These are phyloP conservation scores for Dactylonectria estremocensis DNA, from an alignment of 2,329 filamentous ascomycete genomes.

Conservation along the genomic window DNA sequence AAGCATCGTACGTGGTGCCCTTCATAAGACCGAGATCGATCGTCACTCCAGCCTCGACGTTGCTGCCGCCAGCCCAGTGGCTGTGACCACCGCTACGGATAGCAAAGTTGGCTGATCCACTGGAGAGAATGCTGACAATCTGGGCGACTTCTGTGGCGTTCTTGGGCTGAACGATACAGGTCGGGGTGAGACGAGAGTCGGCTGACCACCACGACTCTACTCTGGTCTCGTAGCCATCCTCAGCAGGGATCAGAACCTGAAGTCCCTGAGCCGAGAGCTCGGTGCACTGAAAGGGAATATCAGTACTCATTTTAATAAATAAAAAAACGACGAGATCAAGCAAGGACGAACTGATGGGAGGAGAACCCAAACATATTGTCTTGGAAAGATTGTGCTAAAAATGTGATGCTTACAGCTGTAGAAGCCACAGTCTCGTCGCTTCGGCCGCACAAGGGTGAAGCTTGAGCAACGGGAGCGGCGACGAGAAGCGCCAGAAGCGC, in stretches of 20 bases:
- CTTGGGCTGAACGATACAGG: slow-evolving; percentile 48
- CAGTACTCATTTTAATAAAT: background rate
- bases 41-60: slow-evolving; percentile 46
- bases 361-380: background rate
- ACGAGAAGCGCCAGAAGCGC: background rate
- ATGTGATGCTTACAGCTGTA: background rate
- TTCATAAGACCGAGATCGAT: slow-evolving; percentile 50
- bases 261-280: background rate
- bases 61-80: slow-evolving; percentile 49
- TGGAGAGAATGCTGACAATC: slow-evolving; percentile 36
- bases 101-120: slow-evolving; percentile 44
- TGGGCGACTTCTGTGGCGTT: slow-evolving; percentile 43
- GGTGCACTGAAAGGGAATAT: background rate
- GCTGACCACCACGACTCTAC: slow-evolving; percentile 42
- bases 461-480: background rate
- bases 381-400: background rate
- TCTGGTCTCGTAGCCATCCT: slow-evolving; percentile 20
- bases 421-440: background rate
- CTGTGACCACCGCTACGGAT: slow-evolving; percentile 53
- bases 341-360: background rate
- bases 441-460: background rate
- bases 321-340: background rate
- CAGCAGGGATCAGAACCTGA: background rate
- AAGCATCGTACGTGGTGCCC: slow-evolving; percentile 44
- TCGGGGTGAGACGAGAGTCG: slow-evolving; percentile 47